These are phyloP conservation scores for Colletotrichum ledebouriae DNA, from an alignment of 2,329 filamentous ascomycete species.

Conservation along the genomic window DNA sequence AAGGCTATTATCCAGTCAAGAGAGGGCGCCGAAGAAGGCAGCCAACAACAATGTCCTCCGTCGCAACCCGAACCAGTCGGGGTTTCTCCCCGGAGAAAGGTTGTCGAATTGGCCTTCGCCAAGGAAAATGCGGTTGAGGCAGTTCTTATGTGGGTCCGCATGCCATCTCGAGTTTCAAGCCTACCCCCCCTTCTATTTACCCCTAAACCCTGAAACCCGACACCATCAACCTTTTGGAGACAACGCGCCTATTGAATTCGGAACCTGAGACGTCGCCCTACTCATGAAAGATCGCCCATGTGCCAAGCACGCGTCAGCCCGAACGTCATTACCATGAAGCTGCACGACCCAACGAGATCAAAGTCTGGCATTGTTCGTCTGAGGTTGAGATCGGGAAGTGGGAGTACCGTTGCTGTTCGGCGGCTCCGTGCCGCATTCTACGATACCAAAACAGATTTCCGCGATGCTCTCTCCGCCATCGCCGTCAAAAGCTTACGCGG, in stretches of 20 bases:
- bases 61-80: slow-evolving; percentile 2
- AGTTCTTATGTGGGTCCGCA: neutral
- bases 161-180: slow-evolving; percentile 9
- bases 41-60: too few species aligned
- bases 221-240: too few species aligned
- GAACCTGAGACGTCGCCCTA: slow-evolving; percentile 9
- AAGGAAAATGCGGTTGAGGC: too few species aligned
- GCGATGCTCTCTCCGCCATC: neutral
- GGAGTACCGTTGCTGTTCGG: neutral
- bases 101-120: too few species aligned
- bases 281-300: neutral
- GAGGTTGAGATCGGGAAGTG: slow-evolving; percentile 22
- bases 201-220: slow-evolving; percentile 18
- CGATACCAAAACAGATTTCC: neutral
- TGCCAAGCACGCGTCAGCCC: slow-evolving; percentile 26
- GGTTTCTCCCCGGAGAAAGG: neutral
- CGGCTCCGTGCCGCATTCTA: slow-evolving; percentile 4
- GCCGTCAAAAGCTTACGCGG: slow-evolving; percentile 13
- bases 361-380: slow-evolving; percentile 27
- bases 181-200: neutral
- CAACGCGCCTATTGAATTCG: neutral
- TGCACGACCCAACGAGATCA: slow-evolving; percentile 21
- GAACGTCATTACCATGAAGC: slow-evolving; percentile 20
- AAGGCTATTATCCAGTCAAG: too few species aligned
- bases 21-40: too few species aligned